Percentiles rank a stretch among this genome's conserved stretches.
Conservation (phyloP, 495 filamentous ascomycete species). For the Viridothelium virens region DNA sequence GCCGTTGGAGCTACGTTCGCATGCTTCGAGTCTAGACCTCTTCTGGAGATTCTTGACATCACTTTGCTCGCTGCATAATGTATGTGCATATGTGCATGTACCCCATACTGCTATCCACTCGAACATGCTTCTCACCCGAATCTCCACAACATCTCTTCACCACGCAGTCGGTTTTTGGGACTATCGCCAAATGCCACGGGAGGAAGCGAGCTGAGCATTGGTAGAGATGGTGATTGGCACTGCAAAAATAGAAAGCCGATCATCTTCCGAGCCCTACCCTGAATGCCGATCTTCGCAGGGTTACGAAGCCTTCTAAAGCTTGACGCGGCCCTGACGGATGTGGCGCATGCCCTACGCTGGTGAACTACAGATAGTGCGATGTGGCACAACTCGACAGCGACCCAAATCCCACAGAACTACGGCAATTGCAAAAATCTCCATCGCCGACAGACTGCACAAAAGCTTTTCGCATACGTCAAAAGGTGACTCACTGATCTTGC, state of each 20-base stretch:
- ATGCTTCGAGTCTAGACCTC: conserved; percentile 1
- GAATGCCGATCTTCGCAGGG: not conserved
- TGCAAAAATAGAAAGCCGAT: not conserved
- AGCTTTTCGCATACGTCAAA: no score
- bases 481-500: no score
- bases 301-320: not conserved
- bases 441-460: not conserved
- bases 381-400: not conserved
- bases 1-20: not conserved
- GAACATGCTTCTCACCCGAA: no score
- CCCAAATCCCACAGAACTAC: no score
- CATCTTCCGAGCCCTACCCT: not conserved
- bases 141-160: no score
- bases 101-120: no score
- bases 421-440: not conserved
- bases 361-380: not conserved
- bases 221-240: not conserved
- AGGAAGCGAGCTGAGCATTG: not conserved
- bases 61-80: not conserved
- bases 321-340: not conserved
- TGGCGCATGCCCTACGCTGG: not conserved
- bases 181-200: not conserved
- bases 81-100: not conserved
- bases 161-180: no score
- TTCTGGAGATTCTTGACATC: conserved; percentile 8